These are phyloP conservation scores for Fremontodendron californicum DNA, from an alignment of 345 rosid species.

Conservation along the genomic window DNA sequence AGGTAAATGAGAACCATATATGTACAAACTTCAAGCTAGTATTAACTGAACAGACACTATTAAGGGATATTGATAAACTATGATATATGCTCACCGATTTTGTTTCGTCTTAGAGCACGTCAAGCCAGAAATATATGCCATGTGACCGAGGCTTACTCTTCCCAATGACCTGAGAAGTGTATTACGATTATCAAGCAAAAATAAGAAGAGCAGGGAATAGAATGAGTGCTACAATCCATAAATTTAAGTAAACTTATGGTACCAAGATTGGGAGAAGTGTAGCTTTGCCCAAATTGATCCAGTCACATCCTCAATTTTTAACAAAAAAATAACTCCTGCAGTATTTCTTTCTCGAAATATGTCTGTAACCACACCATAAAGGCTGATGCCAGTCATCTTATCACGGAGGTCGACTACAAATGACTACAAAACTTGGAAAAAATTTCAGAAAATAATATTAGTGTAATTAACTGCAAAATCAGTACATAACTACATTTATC, in stretches of 20 bases:
- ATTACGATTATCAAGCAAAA: background rate
- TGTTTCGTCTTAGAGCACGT: conserved; percentile 56
- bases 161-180: conserved; percentile 69
- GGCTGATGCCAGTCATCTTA: conserved; percentile 84
- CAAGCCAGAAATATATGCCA: conserved; percentile 68
- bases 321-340: conserved; percentile 46
- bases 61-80: background rate
- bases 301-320: conserved; percentile 66
- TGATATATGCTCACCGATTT: conserved; percentile 38
- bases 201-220: background rate
- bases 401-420: conserved; percentile 55
- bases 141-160: conserved; percentile 73
- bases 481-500: background rate
- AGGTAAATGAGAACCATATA: background rate
- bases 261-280: conserved; percentile 73
- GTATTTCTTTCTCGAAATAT: conserved; percentile 40
- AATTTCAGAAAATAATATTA: conserved; percentile 25
- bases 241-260: conserved; percentile 13
- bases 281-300: conserved; percentile 74
- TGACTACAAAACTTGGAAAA: conserved; percentile 58
- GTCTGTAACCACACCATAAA: conserved; percentile 67
- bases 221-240: background rate
- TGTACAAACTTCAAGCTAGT: background rate
- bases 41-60: background rate
- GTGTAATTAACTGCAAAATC: conserved; percentile 6